Evolutionary conservation across 2,329 filamentous ascomycete genomes (phyloP).

Genomic region (Diaporthe capsici): DNA sequence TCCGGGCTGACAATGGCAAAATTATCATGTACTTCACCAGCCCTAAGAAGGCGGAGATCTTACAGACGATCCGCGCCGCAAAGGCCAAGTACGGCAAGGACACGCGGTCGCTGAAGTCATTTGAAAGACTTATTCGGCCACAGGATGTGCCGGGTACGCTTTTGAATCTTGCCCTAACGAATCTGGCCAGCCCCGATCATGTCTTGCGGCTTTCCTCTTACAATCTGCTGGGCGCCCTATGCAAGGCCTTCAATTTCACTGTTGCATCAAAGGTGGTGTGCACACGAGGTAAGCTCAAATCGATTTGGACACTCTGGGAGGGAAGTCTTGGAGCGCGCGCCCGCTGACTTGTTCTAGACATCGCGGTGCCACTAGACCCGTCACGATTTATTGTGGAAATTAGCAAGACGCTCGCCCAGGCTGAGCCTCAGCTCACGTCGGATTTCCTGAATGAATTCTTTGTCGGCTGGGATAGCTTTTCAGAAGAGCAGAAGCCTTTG

Average conservation of each 20-base stretch:
- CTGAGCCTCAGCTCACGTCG: slow-evolving; percentile 76
- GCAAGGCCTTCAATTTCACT: slow-evolving; percentile 77
- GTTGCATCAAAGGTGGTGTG: slow-evolving; percentile 73
- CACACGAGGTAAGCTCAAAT: slow-evolving; percentile 65
- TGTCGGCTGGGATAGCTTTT: slow-evolving; percentile 79
- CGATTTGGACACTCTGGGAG: slow-evolving; percentile 22
- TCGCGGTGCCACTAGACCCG: slow-evolving; percentile 74
- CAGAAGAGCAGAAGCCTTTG: slow-evolving; percentile 75
- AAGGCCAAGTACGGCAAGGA: slow-evolving; percentile 77
- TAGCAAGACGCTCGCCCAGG: slow-evolving; percentile 72
- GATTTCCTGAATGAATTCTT: slow-evolving; percentile 83
- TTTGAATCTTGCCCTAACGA: slow-evolving; percentile 76
- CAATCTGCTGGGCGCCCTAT: slow-evolving; percentile 76
- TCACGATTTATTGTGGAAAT: slow-evolving; percentile 76
- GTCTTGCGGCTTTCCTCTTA: slow-evolving; percentile 75
- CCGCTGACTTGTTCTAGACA: slow-evolving; percentile 58
- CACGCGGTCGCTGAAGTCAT: slow-evolving; percentile 70
- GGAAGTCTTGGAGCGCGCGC: slow-evolving; percentile 16
- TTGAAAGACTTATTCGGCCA: slow-evolving; percentile 76
- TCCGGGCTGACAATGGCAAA: slow-evolving; percentile 78
- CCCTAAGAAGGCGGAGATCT: slow-evolving; percentile 72
- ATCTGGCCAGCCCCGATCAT: slow-evolving; percentile 74
- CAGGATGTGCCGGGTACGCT: slow-evolving; percentile 80
- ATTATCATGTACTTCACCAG: slow-evolving; percentile 81
- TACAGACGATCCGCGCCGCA: slow-evolving; percentile 73